Evolutionary conservation across 352 stramenopile species (phyloP), one percentile per base, ranked within the genome.

Genomic region (Phytophthora fragariaefolia): DNA sequence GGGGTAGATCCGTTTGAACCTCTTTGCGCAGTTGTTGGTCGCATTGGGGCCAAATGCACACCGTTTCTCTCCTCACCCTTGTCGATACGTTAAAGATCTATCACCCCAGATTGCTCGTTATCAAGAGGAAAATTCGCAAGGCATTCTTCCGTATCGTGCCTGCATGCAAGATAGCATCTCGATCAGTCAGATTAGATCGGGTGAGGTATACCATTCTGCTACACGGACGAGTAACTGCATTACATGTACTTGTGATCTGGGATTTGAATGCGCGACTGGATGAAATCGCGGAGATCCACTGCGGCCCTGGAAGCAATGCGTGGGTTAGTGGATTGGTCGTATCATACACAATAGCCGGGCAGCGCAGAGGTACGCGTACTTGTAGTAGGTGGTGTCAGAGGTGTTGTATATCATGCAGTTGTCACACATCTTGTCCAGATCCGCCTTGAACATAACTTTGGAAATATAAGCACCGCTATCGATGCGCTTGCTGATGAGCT

Each of bases 401-500:
- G 87, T 92, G 83, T 99, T 99, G 89, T 99, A 99, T 10, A 84
- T 69, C 63, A 91, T 98, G 77, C 97, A 99, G 77, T 99, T 99
- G 69, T 97, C 86, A 59, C 95, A 97, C 95, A 99, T 99, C 42
- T 92, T 89, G 61, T 97, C 84, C 50, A 99, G 74, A 58, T 99
- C 97, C 10, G 85, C 80, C 64, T 97, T 94, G 51, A 99, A 85
- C 61, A 89, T 88, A 45, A 91, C 71, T 58, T 97, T 98, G 15
- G 84, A 96, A 32, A 93, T 76, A 77, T 99, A 99, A 51, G 77
- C 50, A 2, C 89, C 85, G 40, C 71, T 86, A 43, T 95, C 88
- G 34, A 96, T 93, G 24, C 86, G 82, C 68, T 95, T 96, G 46
- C 85, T 80, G 50, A 95, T 91, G 28, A 93, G 69, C 60, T 89